Evolutionary conservation across 2,329 filamentous ascomycete genomes (phyloP), one percentile per base, ranked within the genome.

Genomic region (Cordyceps javanica): DNA sequence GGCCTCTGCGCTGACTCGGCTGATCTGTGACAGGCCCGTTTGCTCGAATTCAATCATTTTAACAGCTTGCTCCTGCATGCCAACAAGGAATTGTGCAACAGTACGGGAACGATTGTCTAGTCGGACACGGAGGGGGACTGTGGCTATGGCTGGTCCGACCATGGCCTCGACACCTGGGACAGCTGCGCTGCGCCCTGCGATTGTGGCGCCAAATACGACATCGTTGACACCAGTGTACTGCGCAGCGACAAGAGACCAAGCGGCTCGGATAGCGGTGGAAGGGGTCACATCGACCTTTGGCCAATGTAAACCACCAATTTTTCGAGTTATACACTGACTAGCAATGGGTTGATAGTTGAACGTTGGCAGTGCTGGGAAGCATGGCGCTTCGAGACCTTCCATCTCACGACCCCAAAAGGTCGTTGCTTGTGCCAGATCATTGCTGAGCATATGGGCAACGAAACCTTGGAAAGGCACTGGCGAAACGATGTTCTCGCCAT

Each of bases 81-180:
- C 16, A 5, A 50, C 51, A 2, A 66, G 57, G 3, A 62, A 59
- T 21, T 64, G 42, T 9, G 55, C 50, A 16, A 64, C 32, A 6
- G 55, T 60, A 1, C 36, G 30, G 8, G 48, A 25, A 21, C 16
- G 44, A 5, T 57, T 16, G 16, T 25, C 26, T 1, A 64, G 11
- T 0, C 44, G 30, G 11, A 63, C 45, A 1, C 61, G 58, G 13
- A 63, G 26, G 6, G 57, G 59, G 2, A 62, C 38, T 4, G 60
- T 62, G 3, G 57, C 55, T 5, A 62, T 76, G 62, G 41, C 75
- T 65, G 58, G 61, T 4, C 61, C 61, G 10, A 53, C 41, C 23
- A 61, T 54, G 9, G 48, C 14, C 21, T 58, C 61, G 28, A 62
- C 55, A 16, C 57, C 61, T 1, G 36, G 41, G 3, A 62, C 39